phyloP scores from a whole-genome alignment of 352 stramenopile genomes.

The Globisporangium sylvaticum region DNA sequence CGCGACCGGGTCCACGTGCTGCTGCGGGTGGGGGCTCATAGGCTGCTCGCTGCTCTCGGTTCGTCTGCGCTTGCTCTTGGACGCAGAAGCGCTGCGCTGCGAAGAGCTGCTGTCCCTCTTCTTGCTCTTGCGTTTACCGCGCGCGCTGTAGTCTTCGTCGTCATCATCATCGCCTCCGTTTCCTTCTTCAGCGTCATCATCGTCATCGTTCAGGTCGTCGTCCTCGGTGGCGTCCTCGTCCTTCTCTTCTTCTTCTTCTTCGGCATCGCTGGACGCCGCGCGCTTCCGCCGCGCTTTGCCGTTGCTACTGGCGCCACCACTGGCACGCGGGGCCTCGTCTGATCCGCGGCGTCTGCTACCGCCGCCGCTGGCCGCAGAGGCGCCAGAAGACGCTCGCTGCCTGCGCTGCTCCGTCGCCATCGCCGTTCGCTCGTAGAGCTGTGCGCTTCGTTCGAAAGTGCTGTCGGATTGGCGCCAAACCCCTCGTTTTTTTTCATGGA shows the following conservation, averaged over 20 bases:
- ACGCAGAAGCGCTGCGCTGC: not conserved
- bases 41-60: slow-evolving; percentile 5
- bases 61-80: slow-evolving; percentile 4
- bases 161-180: slow-evolving; percentile 6
- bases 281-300: slow-evolving; percentile 6
- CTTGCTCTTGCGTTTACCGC: not conserved
- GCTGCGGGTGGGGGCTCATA: not conserved
- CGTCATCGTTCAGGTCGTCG: slow-evolving; percentile 12
- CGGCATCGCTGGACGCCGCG: not conserved
- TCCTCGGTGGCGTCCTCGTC: slow-evolving; percentile 23
- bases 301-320: not conserved
- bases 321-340: not conserved
- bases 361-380: not conserved
- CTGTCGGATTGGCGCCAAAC: not conserved
- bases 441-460: too few relatives aligned
- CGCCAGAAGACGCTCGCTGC: not conserved
- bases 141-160: slow-evolving; percentile 8
- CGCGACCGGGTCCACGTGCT: not conserved
- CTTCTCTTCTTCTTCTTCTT: slow-evolving; percentile 23
- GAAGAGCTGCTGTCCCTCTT: not conserved
- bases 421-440: not conserved
- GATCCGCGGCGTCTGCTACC: slow-evolving; percentile 1
- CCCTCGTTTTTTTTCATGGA: too few relatives aligned
- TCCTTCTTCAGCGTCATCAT: slow-evolving; percentile 9
- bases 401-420: slow-evolving; percentile 9